A percentile compares a stretch with the other conserved stretches of the same genome.
These are phyloP conservation scores for Solanum infundibuliforme DNA, from an alignment of 257 asterid species.

Conservation along the genomic window DNA sequence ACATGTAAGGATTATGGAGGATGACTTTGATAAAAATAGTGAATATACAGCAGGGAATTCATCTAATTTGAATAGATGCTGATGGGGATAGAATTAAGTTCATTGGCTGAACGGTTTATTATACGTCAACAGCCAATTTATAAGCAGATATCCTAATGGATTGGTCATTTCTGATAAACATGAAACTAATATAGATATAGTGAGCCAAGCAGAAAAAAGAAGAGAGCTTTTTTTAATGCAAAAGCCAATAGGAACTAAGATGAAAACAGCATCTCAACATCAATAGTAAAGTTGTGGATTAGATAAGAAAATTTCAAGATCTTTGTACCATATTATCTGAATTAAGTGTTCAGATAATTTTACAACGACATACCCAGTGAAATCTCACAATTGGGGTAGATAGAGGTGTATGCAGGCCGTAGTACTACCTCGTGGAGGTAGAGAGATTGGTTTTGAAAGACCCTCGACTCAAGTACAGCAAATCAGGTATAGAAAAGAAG, in stretches of 20 bases:
- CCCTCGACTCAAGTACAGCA: not conserved
- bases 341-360: not conserved
- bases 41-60: slow-evolving; percentile 17
- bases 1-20: slow-evolving; percentile 13
- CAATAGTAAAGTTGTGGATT: not conserved
- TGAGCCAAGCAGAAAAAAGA: not conserved
- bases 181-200: not conserved
- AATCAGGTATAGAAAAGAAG: not conserved
- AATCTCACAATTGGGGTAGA: not conserved
- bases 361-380: not conserved
- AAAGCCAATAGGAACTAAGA: not conserved
- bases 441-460: not conserved
- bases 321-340: not conserved
- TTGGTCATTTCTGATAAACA: not conserved
- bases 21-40: slow-evolving; percentile 18
- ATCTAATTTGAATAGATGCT: slow-evolving; percentile 21
- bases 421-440: not conserved
- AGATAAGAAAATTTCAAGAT: not conserved
- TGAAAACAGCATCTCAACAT: not conserved
- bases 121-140: not conserved
- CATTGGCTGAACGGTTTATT: slow-evolving; percentile 15
- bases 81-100: slow-evolving; percentile 29
- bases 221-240: not conserved
- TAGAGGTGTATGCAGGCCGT: not conserved
- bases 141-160: not conserved